A percentile compares a stretch with the other conserved stretches of the same genome.
phyloP scores from a whole-genome alignment of 2,329 filamentous ascomycete species.

The Pyrenochaeta sp. region DNA sequence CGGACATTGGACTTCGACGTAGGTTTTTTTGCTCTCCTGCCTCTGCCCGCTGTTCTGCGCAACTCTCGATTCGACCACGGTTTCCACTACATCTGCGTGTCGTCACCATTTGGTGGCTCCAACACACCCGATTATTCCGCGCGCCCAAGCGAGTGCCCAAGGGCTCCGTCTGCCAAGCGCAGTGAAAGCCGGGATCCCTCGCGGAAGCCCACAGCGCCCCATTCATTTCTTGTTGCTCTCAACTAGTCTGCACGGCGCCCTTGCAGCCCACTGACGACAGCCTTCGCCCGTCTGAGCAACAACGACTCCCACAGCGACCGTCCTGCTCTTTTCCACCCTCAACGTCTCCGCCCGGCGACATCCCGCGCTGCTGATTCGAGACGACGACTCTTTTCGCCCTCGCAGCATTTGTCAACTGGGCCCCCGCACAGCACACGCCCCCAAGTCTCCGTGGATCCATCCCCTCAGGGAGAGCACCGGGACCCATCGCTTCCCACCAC shows the following conservation, averaged over 20 bases:
- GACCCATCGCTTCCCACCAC: conserved; percentile 8
- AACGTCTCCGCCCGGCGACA: neutral
- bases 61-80: too few relatives aligned
- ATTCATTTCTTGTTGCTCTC: conserved; percentile 18
- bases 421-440: too few relatives aligned
- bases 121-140: too few relatives aligned
- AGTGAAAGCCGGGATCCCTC: conserved; percentile 17
- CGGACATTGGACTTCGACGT: neutral
- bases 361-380: too few relatives aligned
- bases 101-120: conserved; percentile 12
- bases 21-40: too few relatives aligned
- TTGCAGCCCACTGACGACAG: conserved; percentile 1
- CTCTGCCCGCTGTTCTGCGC: too few relatives aligned
- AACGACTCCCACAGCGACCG: neutral
- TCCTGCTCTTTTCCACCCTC: neutral
- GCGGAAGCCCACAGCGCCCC: conserved; percentile 3
- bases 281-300: too few relatives aligned
- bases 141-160: too few relatives aligned
- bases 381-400: too few relatives aligned
- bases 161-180: conserved; percentile 18
- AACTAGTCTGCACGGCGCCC: conserved; percentile 1
- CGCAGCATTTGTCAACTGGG: too few relatives aligned
- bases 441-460: too few relatives aligned
- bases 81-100: conserved; percentile 12
- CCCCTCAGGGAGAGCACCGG: too few relatives aligned